Evolutionary conservation across 129 eudicot genomes (phyloP).

Genomic region (Artemisia argyi): DNA sequence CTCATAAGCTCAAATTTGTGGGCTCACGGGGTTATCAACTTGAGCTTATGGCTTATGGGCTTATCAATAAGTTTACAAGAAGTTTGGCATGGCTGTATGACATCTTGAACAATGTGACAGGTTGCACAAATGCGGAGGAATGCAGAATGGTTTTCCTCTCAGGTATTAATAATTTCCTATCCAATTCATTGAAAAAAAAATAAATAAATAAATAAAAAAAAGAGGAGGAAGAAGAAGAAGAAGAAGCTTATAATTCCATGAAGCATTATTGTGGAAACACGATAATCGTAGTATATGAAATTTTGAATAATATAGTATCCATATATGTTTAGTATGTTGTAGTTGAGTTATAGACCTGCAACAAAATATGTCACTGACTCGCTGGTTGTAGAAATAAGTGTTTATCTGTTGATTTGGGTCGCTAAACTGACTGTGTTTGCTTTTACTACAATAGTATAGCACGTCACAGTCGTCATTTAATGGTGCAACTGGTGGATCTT

Average conservation of each 20-base stretch:
- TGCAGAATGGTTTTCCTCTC: constrained; percentile 58
- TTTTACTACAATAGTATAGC: constrained; percentile 24
- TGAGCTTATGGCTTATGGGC: too few relatives aligned
- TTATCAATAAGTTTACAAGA: too few relatives aligned
- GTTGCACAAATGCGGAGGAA: constrained; percentile 57
- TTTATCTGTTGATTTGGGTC: neutral
- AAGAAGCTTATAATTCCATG: too few relatives aligned
- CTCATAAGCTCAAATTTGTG: too few relatives aligned
- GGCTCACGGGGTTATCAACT: too few relatives aligned
- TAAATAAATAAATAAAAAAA: too few relatives aligned
- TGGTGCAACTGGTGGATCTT: constrained; percentile 57
- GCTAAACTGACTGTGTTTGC: constrained; percentile 13
- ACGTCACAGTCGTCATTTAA: constrained; percentile 62
- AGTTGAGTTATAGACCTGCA: too few relatives aligned
- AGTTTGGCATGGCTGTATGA: too few relatives aligned
- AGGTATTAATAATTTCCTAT: constrained; percentile 49
- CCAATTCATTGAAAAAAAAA: too few relatives aligned
- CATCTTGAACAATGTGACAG: constrained; percentile 39
- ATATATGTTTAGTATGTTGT: neutral
- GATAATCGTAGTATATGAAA: too few relatives aligned
- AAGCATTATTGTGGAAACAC: too few relatives aligned
- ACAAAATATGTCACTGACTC: neutral
- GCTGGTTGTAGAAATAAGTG: neutral
- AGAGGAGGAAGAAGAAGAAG: too few relatives aligned
- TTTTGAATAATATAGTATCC: neutral